Percentiles rank a stretch among this genome's conserved stretches.
Evolutionary conservation across 768 basidiomycete species (phyloP).

Genomic region (Boletus bicolor): DNA sequence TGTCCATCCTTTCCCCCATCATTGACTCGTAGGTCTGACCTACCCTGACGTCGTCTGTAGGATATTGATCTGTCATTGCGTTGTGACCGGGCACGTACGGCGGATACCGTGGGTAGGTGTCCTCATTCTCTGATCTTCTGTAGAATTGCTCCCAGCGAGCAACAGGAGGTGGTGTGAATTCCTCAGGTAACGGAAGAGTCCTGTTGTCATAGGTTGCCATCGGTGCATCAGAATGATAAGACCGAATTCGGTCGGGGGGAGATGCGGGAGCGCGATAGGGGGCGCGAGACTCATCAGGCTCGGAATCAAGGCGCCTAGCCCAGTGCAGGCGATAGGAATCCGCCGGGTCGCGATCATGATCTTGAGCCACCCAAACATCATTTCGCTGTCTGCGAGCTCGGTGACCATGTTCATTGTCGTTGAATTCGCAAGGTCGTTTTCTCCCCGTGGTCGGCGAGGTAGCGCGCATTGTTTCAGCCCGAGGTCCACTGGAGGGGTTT

Average conservation of each 20-base stretch:
- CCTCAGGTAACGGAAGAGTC: background rate
- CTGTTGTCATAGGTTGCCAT: constrained; percentile 8
- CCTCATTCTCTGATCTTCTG: constrained; percentile 14
- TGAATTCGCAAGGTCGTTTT: constrained; percentile 23
- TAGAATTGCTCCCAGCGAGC: constrained; percentile 10
- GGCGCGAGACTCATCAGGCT: constrained; percentile 13
- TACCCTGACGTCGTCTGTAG: constrained; percentile 3
- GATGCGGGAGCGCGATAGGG: constrained; percentile 6
- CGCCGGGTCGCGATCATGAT: constrained; percentile 3
- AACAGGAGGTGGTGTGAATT: background rate
- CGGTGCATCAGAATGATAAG: constrained; percentile 7
- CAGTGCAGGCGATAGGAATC: constrained; percentile 4
- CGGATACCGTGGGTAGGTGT: constrained; percentile 13
- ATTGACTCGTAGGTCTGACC: constrained; percentile 12
- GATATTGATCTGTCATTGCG: constrained; percentile 1
- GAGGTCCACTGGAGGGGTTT: constrained; percentile 5
- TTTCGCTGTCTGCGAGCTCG: constrained; percentile 25
- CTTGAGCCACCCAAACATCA: constrained; percentile 18
- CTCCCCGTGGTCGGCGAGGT: constrained; percentile 13
- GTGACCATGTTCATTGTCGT: constrained; percentile 19
- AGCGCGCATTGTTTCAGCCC: constrained; percentile 18
- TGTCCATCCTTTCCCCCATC: constrained; percentile 11
- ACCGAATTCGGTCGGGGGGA: constrained; percentile 2
- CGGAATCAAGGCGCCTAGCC: constrained; percentile 14
- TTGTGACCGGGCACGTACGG: background rate